Evolutionary conservation across 768 basidiomycete species (phyloP).

Genomic region (Basidioascus undulatus): DNA sequence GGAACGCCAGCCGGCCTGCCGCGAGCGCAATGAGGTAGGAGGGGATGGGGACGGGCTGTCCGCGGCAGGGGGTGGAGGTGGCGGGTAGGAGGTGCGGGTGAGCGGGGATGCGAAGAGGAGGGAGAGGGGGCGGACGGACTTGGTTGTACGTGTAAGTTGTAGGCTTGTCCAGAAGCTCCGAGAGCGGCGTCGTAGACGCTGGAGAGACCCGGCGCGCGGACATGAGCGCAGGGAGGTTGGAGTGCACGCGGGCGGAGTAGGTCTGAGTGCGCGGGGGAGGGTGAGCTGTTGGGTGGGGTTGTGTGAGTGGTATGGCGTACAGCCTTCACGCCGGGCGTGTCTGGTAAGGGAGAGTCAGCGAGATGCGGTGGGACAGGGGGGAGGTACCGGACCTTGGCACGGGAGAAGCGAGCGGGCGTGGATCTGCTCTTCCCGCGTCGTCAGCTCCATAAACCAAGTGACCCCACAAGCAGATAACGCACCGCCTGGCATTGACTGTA

Average conservation of each 20-base stretch:
- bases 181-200: too few species aligned
- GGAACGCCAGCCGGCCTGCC: constrained; percentile 51
- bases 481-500: constrained; percentile 77
- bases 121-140: too few species aligned
- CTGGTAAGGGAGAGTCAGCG: constrained; percentile 19
- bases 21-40: constrained; percentile 86
- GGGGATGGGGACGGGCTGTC: constrained; percentile 66
- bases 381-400: constrained; percentile 32
- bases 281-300: neutral
- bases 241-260: constrained; percentile 56
- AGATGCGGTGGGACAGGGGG: neutral
- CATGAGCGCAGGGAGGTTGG: constrained; percentile 62
- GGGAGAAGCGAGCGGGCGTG: constrained; percentile 59
- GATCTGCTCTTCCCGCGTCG: constrained; percentile 22
- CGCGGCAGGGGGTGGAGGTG: too few species aligned
- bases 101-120: neutral
- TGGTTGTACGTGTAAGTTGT: constrained; percentile 57
- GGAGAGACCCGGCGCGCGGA: constrained; percentile 64
- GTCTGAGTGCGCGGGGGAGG: constrained; percentile 24
- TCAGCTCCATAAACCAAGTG: neutral
- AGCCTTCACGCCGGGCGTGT: constrained; percentile 68
- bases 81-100: neutral
- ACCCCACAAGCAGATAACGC: neutral
- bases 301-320: constrained; percentile 23
- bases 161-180: too few species aligned